A percentile compares a stretch with the other conserved stretches of the same genome.
phyloP scores from a whole-genome alignment of 148 eudicot genomes.

The Suaeda aralocaspica region DNA sequence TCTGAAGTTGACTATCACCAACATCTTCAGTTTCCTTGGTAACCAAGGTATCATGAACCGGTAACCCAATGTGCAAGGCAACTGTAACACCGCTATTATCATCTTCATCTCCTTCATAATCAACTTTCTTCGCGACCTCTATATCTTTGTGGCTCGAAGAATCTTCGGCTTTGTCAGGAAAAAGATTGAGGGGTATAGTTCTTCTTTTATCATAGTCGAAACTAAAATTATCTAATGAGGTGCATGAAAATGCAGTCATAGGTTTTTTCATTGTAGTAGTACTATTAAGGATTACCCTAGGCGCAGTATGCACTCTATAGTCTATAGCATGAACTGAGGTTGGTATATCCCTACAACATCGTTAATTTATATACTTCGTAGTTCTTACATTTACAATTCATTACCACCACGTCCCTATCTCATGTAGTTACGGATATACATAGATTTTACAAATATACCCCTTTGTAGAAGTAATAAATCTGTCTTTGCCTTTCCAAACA shows the following conservation, averaged over 20 bases:
- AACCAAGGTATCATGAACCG: slow-evolving; percentile 19
- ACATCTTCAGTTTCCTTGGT: slow-evolving; percentile 2
- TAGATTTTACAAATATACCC: no score
- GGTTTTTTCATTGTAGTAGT: slow-evolving; percentile 21
- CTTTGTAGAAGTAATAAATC: no score
- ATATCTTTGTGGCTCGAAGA: slow-evolving; percentile 19
- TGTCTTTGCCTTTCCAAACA: no score
- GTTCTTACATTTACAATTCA: neutral
- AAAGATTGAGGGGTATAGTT: slow-evolving; percentile 34
- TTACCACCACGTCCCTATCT: no score
- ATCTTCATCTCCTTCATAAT: slow-evolving; percentile 19
- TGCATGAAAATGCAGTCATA: slow-evolving; percentile 11
- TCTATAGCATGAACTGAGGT: neutral
- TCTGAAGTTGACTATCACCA: neutral
- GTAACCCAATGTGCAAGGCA: slow-evolving; percentile 61
- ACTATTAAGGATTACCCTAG: neutral
- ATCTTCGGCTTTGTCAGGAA: slow-evolving; percentile 29
- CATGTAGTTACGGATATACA: no score
- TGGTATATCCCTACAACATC: neutral
- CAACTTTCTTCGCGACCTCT: neutral
- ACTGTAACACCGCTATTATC: slow-evolving; percentile 38
- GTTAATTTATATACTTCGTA: slow-evolving; percentile 11
- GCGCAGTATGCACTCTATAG: neutral
- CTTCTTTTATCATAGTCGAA: neutral
- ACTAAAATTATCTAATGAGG: slow-evolving; percentile 2